Base-by-base conservation (phyloP, 805 yeast genomes). In the Teunomyces aglyptinius region DNA sequence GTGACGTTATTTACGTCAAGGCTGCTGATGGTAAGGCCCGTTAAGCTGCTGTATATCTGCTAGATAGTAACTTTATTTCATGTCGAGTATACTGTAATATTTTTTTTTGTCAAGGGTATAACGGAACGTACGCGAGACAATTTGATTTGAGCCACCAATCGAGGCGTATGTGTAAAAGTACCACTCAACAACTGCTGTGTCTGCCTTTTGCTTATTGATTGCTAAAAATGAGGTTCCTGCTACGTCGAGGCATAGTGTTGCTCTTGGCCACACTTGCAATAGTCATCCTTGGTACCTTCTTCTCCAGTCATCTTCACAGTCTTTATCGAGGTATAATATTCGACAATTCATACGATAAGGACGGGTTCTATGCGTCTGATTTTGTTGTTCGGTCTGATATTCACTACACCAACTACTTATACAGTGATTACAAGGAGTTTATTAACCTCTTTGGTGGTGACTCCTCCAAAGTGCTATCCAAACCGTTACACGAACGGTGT, bases 1-100 rank as follows among this genome's bases (percentile, higher is more conserved):
- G 96, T 60, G 98, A 91, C 65, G 77, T 94, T 60, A 76, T 92
- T 54, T 89, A 84, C 71, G 87, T 92, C 79, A 86, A 94, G 75
- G 90, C 97, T 48, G 97, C 95, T 58, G 96, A 91, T 44, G 96
- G 96, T 70, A 89, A 89, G 75, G 86, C 75, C 49, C 73, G 77
- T 61, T 73, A 72, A 67, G 53, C 18, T 7, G 22, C 24, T 22
- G 13, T 20, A 34, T 6, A 10, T 18, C 5, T 34, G 15, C 33
- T 31, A 31, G 8, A 24, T 24, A 31, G 18, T 31, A 31, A 31
- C 16, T 8, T 13, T 31, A 31, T 15, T 13, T 13, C 33, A 13
- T 24, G 11, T 7, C 26, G 8, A 2, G 4, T 8, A 7, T 20
- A 20, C 24, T 20, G 26, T 24, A 7, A 6, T 22, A n/a, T 13